Percentiles rank a stretch among this genome's conserved stretches.
phyloP scores from a whole-genome alignment of 495 filamentous ascomycete genomes.

The Tuber melanosporum region DNA sequence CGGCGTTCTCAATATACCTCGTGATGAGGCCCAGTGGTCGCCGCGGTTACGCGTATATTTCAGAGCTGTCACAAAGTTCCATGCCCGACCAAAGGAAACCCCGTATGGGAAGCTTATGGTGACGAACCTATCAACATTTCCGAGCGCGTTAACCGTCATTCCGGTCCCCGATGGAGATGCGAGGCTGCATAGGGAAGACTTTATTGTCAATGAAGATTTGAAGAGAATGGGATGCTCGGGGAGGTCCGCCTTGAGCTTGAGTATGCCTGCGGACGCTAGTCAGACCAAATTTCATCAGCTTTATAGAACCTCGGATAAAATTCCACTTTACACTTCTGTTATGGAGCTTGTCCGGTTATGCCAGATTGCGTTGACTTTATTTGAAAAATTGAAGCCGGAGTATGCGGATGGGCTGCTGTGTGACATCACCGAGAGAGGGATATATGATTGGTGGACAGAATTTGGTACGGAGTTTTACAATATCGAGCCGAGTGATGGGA shows the following conservation, averaged over 20 bases:
- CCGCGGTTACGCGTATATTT: conserved; percentile 74
- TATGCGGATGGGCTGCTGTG: conserved; percentile 91
- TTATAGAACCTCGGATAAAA: conserved; percentile 76
- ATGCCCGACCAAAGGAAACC: conserved; percentile 79
- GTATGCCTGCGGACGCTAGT: conserved; percentile 67
- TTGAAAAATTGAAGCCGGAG: conserved; percentile 76
- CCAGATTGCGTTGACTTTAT: conserved; percentile 79
- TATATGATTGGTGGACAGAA: conserved; percentile 95
- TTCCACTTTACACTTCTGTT: conserved; percentile 67
- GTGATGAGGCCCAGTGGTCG: conserved; percentile 75
- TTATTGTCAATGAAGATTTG: conserved; percentile 90
- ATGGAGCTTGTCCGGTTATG: conserved; percentile 87
- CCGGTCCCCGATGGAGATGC: conserved; percentile 81
- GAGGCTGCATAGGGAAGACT: conserved; percentile 68
- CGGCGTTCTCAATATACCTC: conserved; percentile 76
- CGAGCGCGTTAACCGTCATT: conserved; percentile 81
- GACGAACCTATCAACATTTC: conserved; percentile 85
- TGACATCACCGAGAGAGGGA: conserved; percentile 81
- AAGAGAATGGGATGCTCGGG: conserved; percentile 91
- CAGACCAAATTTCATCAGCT: conserved; percentile 87
- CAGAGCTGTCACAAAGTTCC: conserved; percentile 71
- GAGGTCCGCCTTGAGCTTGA: conserved; percentile 72
- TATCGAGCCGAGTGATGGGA: conserved; percentile 83
- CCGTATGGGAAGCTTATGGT: conserved; percentile 80
- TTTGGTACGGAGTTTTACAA: conserved; percentile 86